These are phyloP conservation scores for Ceratocystis huliohia DNA, from an alignment of 2,329 filamentous ascomycete species.

Conservation along the genomic window DNA sequence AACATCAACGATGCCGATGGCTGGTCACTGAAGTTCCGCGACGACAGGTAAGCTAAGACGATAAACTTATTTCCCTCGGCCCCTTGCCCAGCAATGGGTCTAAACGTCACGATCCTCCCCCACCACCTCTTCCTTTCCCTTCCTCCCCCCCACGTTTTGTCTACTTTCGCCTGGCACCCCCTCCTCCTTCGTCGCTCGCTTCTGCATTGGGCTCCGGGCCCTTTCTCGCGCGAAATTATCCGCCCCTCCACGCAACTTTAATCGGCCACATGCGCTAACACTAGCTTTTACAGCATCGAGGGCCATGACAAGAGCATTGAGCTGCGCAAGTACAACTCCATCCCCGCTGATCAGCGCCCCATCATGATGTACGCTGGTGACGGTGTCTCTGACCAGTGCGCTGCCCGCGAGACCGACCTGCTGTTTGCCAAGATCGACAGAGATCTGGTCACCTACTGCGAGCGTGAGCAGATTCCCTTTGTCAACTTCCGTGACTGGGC, in stretches of 20 bases:
- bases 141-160: not conserved
- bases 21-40: conserved; percentile 81
- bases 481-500: conserved; percentile 78
- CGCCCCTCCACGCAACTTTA: not conserved
- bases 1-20: conserved; percentile 65
- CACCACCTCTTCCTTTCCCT: not conserved
- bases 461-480: conserved; percentile 72
- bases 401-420: conserved; percentile 82
- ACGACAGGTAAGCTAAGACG: conserved; percentile 43
- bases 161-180: not conserved
- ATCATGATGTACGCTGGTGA: conserved; percentile 91
- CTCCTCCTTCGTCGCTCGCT: not conserved
- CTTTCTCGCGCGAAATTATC: not conserved
- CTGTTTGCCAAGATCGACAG: conserved; percentile 75
- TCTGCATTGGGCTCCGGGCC: not conserved
- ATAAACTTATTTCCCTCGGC: conserved; percentile 33
- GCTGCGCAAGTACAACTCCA: conserved; percentile 70
- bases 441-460: conserved; percentile 83
- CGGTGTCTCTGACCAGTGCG: conserved; percentile 82
- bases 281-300: conserved; percentile 45
- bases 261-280: not conserved
- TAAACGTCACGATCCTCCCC: conserved; percentile 8
- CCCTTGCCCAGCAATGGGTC: conserved; percentile 2
- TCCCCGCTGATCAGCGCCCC: conserved; percentile 55
- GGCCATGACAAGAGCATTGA: conserved; percentile 96